These are phyloP conservation scores for Rhodofomes roseus DNA, from an alignment of 1,284 basidiomycete species.

Conservation along the genomic window DNA sequence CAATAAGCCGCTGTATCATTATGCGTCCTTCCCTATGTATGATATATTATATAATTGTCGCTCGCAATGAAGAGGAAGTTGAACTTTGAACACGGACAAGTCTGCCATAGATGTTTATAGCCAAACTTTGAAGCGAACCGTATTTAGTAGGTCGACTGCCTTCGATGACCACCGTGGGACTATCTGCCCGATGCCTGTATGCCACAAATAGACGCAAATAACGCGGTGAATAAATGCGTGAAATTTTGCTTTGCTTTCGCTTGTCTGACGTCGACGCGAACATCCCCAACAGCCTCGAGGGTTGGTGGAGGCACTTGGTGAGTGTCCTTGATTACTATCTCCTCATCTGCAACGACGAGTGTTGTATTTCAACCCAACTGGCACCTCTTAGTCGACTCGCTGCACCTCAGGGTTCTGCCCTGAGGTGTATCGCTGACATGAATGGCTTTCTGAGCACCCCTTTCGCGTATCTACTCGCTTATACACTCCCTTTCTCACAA, in stretches of 20 bases:
- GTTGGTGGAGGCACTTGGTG: neutral
- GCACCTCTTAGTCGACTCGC: slow-evolving; percentile 86
- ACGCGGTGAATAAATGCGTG: neutral
- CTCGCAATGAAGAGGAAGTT: too few relatives aligned
- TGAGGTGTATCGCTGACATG: slow-evolving; percentile 67
- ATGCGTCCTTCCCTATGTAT: neutral
- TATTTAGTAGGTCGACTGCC: neutral
- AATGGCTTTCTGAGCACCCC: slow-evolving; percentile 77
- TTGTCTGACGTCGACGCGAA: neutral
- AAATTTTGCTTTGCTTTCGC: neutral
- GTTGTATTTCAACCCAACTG: slow-evolving; percentile 73
- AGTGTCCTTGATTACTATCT: neutral
- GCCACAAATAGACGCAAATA: neutral
- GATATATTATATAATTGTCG: neutral
- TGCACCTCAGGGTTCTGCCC: slow-evolving; percentile 34
- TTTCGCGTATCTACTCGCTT: slow-evolving; percentile 11
- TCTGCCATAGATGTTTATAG: neutral
- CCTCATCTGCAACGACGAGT: slow-evolving; percentile 56
- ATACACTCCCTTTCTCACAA: neutral
- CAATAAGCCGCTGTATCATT: neutral
- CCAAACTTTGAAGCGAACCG: too few relatives aligned
- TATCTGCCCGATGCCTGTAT: too few relatives aligned
- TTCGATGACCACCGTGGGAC: too few relatives aligned
- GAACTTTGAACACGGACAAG: neutral
- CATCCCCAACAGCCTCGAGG: too few relatives aligned